These are phyloP conservation scores for Neonectria ditissima DNA, from an alignment of 2,329 filamentous ascomycete species.

Conservation along the genomic window DNA sequence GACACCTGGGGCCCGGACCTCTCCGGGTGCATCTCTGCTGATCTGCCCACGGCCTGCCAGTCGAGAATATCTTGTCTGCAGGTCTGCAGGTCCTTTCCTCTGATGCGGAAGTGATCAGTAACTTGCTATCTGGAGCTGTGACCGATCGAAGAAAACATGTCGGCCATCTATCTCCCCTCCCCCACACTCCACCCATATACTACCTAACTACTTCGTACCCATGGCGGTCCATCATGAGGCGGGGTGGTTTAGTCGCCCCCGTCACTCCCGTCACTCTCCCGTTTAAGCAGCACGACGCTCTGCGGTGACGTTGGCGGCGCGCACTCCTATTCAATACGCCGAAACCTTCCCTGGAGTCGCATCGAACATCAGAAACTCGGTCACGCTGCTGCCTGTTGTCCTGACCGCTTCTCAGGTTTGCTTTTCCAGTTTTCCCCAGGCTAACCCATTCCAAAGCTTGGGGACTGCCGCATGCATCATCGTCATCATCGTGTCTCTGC, in stretches of 20 bases:
- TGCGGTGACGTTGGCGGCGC: slow-evolving; percentile 6
- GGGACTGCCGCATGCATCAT: too few species aligned
- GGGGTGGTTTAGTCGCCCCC: slow-evolving; percentile 11
- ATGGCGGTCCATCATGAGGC: neutral
- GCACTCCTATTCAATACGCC: slow-evolving; percentile 17
- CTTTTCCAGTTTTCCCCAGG: neutral
- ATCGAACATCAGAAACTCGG: neutral
- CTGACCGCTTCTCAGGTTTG: slow-evolving; percentile 11
- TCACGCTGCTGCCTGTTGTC: neutral
- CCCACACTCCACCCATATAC: too few species aligned
- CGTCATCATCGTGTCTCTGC: too few species aligned
- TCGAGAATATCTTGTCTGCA: neutral
- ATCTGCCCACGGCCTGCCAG: neutral
- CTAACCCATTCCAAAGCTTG: slow-evolving; percentile 7
- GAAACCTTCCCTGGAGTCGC: neutral
- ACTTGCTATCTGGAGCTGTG: neutral
- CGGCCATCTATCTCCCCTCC: too few species aligned
- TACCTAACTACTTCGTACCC: too few species aligned
- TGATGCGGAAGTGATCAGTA: neutral
- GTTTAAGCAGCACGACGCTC: neutral
- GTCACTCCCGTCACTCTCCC: slow-evolving; percentile 22
- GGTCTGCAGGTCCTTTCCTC: neutral
- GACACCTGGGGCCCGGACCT: slow-evolving; percentile 8
- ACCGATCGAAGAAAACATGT: neutral
- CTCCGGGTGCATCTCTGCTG: slow-evolving; percentile 11